Evolutionary conservation across 176 grass and related monocot species (phyloP).

Genomic region (Puya raimondii): DNA sequence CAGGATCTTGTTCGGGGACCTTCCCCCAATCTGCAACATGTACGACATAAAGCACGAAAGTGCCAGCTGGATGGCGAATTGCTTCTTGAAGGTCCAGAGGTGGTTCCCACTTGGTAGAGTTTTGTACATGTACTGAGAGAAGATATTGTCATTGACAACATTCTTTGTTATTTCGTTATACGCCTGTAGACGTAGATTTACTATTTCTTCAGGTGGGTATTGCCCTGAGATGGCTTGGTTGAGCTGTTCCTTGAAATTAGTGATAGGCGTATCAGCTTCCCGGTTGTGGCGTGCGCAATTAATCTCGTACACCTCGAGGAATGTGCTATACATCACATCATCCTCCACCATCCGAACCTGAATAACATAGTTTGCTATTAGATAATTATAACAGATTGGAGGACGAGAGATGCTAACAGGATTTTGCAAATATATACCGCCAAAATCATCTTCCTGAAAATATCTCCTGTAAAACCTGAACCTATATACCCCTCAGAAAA

Average conservation of each 20-base stretch:
- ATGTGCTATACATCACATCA: slow-evolving; percentile 99
- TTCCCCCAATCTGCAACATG: slow-evolving; percentile 94
- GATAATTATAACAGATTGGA: slow-evolving; percentile 7
- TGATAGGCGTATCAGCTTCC: slow-evolving; percentile 94
- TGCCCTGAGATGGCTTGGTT: slow-evolving; percentile 96
- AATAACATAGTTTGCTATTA: slow-evolving; percentile 15
- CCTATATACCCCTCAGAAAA: not conserved
- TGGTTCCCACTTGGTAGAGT: slow-evolving; percentile 89
- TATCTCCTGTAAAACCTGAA: no score
- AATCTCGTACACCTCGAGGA: slow-evolving; percentile 98
- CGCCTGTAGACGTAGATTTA: slow-evolving; percentile 84
- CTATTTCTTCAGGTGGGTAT: slow-evolving; percentile 78
- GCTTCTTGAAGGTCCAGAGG: slow-evolving; percentile 98
- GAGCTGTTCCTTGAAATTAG: slow-evolving; percentile 93
- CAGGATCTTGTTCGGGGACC: slow-evolving; percentile 94
- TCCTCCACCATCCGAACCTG: slow-evolving; percentile 99
- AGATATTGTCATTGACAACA: slow-evolving; percentile 91
- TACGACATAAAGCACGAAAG: slow-evolving; percentile 98
- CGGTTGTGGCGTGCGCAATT: slow-evolving; percentile 93
- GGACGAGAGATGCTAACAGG: no score
- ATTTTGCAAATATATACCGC: no score
- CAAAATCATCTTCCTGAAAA: no score
- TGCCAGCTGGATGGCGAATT: slow-evolving; percentile 89
- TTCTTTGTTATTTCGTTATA: slow-evolving; percentile 97
- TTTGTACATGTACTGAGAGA: slow-evolving; percentile 99